Base-by-base conservation (phyloP, 208 protist genomes). In the Trypanosomatidae sp. region DNA sequence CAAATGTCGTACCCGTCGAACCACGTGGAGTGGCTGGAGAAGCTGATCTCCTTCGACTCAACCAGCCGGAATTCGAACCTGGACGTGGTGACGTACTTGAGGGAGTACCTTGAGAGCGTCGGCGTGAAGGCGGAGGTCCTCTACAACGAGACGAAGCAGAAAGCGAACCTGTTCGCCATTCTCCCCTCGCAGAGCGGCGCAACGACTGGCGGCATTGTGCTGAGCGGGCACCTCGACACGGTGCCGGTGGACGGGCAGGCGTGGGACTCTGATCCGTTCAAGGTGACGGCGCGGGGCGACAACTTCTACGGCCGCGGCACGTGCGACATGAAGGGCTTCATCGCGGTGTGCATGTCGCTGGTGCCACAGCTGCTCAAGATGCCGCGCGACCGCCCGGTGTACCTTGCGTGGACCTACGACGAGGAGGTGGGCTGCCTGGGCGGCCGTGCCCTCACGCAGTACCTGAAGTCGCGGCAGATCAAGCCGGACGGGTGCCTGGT, bases 291-390 rank as follows among this genome's bases (percentile, higher is more conserved):
- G 25, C 79, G n/a, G 79, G n/a, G n/a, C 80, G 76, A 17, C 62
- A 10, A 62, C 25, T 76, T 85, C 17, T 91, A 83, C 69, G 80
- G 82, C n/a, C 72, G 86, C 33, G 81, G 86, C 59, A 87, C 85
- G 33, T 86, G 80, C 60, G 84, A 91, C 60, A 86, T 86, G 81
- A 93, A 88, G 72, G 81, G 80, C 15, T 88, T 89, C 60, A 81
- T 88, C 49, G 81, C 81, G 1, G 86, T 87, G 19, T 81, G 80
- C 60, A 88, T 90, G 81, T 85, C 77, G 0, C 77, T 87, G 19
- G 81, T 81, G 17, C 82, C 77, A 0, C 58, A 89, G 65, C 60
- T 86, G 5, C 59, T 88, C 41, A 79, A 82, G 41, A 81, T 88
- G 83, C 73, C 65, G 66, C 80, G 79, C 28, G 62, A 66, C 25